These are phyloP conservation scores for Tephrocybe sp. DNA, from an alignment of 768 basidiomycete species.

Conservation along the genomic window DNA sequence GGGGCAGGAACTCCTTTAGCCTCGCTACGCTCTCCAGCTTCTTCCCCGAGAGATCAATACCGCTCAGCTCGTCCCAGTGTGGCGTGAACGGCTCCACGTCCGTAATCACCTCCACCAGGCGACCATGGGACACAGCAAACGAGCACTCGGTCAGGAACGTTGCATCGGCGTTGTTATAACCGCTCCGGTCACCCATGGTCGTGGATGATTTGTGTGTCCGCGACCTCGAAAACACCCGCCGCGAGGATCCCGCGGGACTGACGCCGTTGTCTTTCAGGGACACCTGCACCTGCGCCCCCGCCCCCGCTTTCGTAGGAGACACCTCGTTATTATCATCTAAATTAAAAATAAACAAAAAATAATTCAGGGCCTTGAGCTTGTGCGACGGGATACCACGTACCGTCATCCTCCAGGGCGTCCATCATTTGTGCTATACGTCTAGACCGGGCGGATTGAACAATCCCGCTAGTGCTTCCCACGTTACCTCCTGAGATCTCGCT, in stretches of 20 bases:
- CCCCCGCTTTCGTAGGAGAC: slow-evolving; percentile 54
- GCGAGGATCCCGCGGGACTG: slow-evolving; percentile 29
- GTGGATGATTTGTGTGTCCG: slow-evolving; percentile 35
- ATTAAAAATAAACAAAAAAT: slow-evolving; percentile 22
- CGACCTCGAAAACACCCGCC: slow-evolving; percentile 46
- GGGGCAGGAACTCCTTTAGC: slow-evolving; percentile 86
- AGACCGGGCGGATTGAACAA: slow-evolving; percentile 65
- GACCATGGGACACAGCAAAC: slow-evolving; percentile 92
- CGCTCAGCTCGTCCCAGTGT: slow-evolving; percentile 81
- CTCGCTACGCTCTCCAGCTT: slow-evolving; percentile 80
- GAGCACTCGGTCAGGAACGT: slow-evolving; percentile 93
- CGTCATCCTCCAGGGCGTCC: slow-evolving; percentile 65
- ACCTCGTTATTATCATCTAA: slow-evolving; percentile 29
- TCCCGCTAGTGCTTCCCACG: slow-evolving; percentile 26
- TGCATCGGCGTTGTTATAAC: slow-evolving; percentile 41
- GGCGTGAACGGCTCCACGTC: slow-evolving; percentile 95
- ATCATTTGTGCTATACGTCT: slow-evolving; percentile 84
- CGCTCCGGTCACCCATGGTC: slow-evolving; percentile 30
- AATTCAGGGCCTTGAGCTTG: not conserved
- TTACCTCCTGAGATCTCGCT: slow-evolving; percentile 18
- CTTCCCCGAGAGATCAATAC: slow-evolving; percentile 74
- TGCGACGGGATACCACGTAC: slow-evolving; percentile 37
- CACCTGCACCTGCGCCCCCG: slow-evolving; percentile 46
- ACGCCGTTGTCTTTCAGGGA: slow-evolving; percentile 37
- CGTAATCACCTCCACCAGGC: slow-evolving; percentile 88